Percentiles rank a stretch among this genome's conserved stretches.
These are phyloP conservation scores for Exophiala phaeomuriformis DNA, from an alignment of 2,329 filamentous ascomycete genomes.

Conservation along the genomic window DNA sequence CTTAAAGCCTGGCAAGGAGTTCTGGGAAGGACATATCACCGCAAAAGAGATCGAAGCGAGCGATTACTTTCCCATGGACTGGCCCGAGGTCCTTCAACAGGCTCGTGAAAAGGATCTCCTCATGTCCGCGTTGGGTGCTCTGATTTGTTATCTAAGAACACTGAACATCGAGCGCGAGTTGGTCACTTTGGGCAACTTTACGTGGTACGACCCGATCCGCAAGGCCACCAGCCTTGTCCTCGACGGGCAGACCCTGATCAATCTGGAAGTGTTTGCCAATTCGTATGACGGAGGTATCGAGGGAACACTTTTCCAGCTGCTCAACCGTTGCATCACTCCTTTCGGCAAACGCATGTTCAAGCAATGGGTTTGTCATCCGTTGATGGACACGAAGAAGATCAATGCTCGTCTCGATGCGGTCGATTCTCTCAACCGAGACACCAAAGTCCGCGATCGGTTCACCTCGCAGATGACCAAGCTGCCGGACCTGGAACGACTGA, in stretches of 20 bases:
- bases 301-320: slow-evolving; percentile 79
- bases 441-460: slow-evolving; percentile 74
- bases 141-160: slow-evolving; percentile 76
- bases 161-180: slow-evolving; percentile 85
- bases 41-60: slow-evolving; percentile 71
- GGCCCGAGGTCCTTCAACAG: slow-evolving; percentile 68
- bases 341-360: slow-evolving; percentile 95
- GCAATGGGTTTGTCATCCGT: slow-evolving; percentile 93
- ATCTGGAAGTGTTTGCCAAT: slow-evolving; percentile 95
- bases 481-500: slow-evolving; percentile 87
- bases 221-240: slow-evolving; percentile 83
- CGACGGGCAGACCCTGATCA: slow-evolving; percentile 93
- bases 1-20: slow-evolving; percentile 77
- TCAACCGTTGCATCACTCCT: slow-evolving; percentile 91
- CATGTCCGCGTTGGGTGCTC: slow-evolving; percentile 85
- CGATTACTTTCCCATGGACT: slow-evolving; percentile 72
- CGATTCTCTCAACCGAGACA: slow-evolving; percentile 81
- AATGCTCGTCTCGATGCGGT: slow-evolving; percentile 92
- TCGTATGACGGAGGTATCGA: slow-evolving; percentile 76
- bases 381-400: slow-evolving; percentile 79
- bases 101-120: slow-evolving; percentile 69
- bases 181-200: slow-evolving; percentile 83
- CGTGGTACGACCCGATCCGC: slow-evolving; percentile 84
- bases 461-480: slow-evolving; percentile 81
- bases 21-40: slow-evolving; percentile 79